Evolutionary conservation across 495 filamentous ascomycete species (phyloP), one percentile per base, ranked within the genome.

Genomic region (Cryomyces minteri): DNA sequence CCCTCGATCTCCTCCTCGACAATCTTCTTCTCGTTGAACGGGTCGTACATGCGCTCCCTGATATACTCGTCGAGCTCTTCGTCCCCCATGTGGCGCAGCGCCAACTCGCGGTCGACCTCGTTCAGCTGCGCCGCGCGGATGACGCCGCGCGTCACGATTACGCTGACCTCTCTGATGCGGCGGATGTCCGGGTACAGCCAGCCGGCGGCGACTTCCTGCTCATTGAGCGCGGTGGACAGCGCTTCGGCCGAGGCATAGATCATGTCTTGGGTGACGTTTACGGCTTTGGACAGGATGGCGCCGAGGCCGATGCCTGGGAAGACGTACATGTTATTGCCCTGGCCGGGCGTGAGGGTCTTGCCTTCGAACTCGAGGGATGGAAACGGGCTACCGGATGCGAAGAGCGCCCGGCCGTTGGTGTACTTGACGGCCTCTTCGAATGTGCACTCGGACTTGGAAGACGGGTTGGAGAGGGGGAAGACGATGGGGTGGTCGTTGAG

Each of bases 231-330:
- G 39, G 75, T 72, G 31, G 83, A 76, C 10, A 98, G 76, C 9
- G 86, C 80, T 25, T 77, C 77, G 31, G 84, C 90, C 44, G 87
- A 88, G 41, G 81, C 84, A 66, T 95, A 98, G 44, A 86, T 80
- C 90, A 95, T 98, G 60, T 78, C 78, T 60, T 98, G 86, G 32
- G 90, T 95, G 50, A 98, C 75, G 53, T 77, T 77, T 57, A 80
- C 80, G 39, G 84, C 72, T 68, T 94, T 88, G 68, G 77, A 79
- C 36, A 98, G 79, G 56, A 98, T 94, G 48, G 88, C 84, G 47
- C 87, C 90, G 32, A 96, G 76, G 33, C 90, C 90, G 49, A 98
- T 87, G 56, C 90, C 90, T 4, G 90, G 90, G 77, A 98, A 98
- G 41, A 98, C 86, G 54, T 95, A 98, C 68, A 83, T 82, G 67